Evolutionary conservation across 257 asterid genomes (phyloP).

Genomic region (Cordia subcordata): DNA sequence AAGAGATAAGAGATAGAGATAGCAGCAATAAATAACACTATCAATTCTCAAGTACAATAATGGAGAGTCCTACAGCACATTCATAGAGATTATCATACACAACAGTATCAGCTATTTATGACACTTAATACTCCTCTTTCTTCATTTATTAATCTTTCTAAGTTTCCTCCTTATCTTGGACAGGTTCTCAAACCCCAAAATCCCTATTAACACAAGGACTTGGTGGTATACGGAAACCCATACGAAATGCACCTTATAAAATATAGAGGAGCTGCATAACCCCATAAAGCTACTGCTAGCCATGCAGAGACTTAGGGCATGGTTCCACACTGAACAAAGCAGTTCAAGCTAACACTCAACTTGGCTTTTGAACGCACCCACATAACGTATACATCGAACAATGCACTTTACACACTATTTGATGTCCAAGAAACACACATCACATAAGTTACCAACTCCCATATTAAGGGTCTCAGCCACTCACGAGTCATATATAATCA

Average conservation of each 20-base stretch:
- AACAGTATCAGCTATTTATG: background rate
- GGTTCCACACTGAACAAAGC: background rate
- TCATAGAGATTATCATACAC: too few species aligned
- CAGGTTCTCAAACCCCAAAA: background rate
- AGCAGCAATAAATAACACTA: conserved; percentile 7
- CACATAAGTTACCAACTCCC: conserved; percentile 23
- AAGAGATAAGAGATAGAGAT: too few species aligned
- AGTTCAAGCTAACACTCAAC: conserved; percentile 4
- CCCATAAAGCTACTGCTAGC: too few species aligned
- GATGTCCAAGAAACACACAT: conserved; percentile 7
- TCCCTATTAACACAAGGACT: too few species aligned
- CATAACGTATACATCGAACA: background rate
- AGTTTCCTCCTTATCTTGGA: background rate
- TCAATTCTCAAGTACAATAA: conserved; percentile 9
- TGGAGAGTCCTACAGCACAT: conserved; percentile 4
- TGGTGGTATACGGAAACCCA: too few species aligned
- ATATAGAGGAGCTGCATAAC: too few species aligned
- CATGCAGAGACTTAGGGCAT: background rate
- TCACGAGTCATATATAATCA: conserved; percentile 13
- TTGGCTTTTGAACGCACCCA: background rate
- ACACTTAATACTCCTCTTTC: background rate
- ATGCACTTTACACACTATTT: conserved; percentile 20
- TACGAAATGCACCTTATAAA: too few species aligned
- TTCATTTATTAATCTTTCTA: background rate
- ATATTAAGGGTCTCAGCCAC: conserved; percentile 4